Conservation (phyloP, 192 early-diverging fungal species). For the Umbelopsis sp. region DNA sequence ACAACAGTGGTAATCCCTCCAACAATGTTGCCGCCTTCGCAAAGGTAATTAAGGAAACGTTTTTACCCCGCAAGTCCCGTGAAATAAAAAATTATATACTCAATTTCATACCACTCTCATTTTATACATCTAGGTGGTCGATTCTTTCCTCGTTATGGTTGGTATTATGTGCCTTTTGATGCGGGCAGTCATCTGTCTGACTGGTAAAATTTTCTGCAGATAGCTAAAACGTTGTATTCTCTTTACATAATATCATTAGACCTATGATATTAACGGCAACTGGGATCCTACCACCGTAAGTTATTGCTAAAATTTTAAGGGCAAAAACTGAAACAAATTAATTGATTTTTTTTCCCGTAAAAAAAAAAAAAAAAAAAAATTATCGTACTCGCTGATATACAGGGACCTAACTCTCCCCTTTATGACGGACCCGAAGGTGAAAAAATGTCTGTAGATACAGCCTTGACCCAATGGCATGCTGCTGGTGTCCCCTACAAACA, state of each 20-base stretch:
- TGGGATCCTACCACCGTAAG: constrained; percentile 49
- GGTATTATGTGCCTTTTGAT: neutral
- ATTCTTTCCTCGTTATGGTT: constrained; percentile 18
- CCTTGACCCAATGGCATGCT: constrained; percentile 37
- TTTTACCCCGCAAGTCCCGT: constrained; percentile 26
- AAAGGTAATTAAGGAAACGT: constrained; percentile 2
- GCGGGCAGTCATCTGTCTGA: too few relatives aligned
- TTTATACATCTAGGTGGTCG: constrained; percentile 3
- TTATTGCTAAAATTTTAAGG: neutral
- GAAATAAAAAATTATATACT: too few relatives aligned
- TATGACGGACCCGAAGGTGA: constrained; percentile 23
- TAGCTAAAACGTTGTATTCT: neutral
- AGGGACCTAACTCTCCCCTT: constrained; percentile 52
- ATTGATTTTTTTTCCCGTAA: neutral
- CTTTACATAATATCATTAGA: neutral
- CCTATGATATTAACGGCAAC: constrained; percentile 59
- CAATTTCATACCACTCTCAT: constrained; percentile 27
- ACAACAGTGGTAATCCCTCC: constrained; percentile 38
- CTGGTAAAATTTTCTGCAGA: too few relatives aligned
- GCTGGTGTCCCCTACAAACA: constrained; percentile 52
- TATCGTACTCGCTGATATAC: neutral
- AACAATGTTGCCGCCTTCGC: constrained; percentile 46
- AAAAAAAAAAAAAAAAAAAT: too few relatives aligned
- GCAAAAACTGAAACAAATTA: neutral
- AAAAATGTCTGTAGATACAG: constrained; percentile 15